Evolutionary conservation across 495 filamentous ascomycete genomes (phyloP), one percentile per base, ranked within the genome.

Genomic region (Daldinia loculata): DNA sequence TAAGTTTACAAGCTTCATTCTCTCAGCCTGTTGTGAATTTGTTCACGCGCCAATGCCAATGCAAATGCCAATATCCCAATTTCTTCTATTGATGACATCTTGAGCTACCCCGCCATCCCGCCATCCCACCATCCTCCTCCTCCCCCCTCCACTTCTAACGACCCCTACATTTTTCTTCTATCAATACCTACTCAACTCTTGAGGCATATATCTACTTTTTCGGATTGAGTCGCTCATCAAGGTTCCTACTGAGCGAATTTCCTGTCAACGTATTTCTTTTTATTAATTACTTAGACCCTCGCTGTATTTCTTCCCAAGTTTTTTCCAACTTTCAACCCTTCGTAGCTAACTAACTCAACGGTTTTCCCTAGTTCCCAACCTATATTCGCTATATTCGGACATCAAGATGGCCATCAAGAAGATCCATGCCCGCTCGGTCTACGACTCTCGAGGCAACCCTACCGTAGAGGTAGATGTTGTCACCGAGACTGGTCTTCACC

Each of bases 361-460:
- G 43, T 65, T 60, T 60, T 61, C 17, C 27, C 34, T 22, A 74
- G 66, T 39, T 48, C 55, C 19, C 30, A 64, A 61, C 61, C 36
- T 58, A 63, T 45, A 7, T 53, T 57, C 63, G 65, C 36, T 58
- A 63, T 45, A 7, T 53, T 57, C 63, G 65, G 61, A 58, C 58
- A 6, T 73, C 81, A 93, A 75, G 65, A 99, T 98, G 96, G 85
- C 90, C 78, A 98, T 99, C 87, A 89, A 91, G 80, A 98, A 98
- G 89, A 92, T 99, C 82, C 94, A 98, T 89, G 96, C 95, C 78
- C 95, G 96, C 78, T 93, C 90, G 73, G 93, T 99, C 85, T 99
- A 99, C 88, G 96, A 99, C 89, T 98, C 95, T 80, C 96, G 96
- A 79, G 96, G 95, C 80, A 98, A 97, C 87, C 93, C 93, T 72